Evolutionary conservation across 2,329 filamentous ascomycete genomes (phyloP), one percentile per base, ranked within the genome.

Genomic region (Fusarium sp.): DNA sequence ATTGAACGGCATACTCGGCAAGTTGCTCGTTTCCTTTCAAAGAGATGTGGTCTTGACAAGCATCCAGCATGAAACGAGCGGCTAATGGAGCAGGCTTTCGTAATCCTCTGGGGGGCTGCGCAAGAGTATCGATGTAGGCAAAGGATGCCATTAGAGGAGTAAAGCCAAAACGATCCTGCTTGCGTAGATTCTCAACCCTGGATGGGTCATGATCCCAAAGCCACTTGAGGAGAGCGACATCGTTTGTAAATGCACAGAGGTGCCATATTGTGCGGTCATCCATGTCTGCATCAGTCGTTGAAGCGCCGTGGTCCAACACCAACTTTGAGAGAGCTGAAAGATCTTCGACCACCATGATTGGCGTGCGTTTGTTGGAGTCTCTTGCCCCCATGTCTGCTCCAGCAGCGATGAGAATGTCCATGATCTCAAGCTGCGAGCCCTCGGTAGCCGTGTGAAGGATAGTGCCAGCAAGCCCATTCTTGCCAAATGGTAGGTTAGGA

Each of bases 261-360:
- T 85, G 83, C 83, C 84, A 85, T 13, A 85, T 79, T 32, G 79
- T 85, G 32, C 80, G 79, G 0, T 81, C 81, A 3, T 76, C 65
- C 1, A 76, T 59, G 54, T 85, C 83, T 3, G 67, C 70, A 4
- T 79, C 79, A 6, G 76, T 78, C 1, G 82, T 84, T 8, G 73
- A 62, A 1, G 77, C 79, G 0, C 75, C 73, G 20, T 81, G 65
- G 13, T 77, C 57, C 11, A 68, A 32, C 16, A 83, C 73, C 2
- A 85, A 70, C 16, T 76, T 71, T 1, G 70, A 60, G 13, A 85
- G 68, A 6, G 78, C 75, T 2, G 60, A 32, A 0, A 72, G 61
- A 3, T 76, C 73, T 43, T 84, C 83, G 13, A 75, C 75, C 0
- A 82, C 65, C 79, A 85, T 80, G 5, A 85, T 60, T 1, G 84